Evolutionary conservation across 2,329 filamentous ascomycete genomes (phyloP), one percentile per base, ranked within the genome.

Genomic region (Cercospora sesami): DNA sequence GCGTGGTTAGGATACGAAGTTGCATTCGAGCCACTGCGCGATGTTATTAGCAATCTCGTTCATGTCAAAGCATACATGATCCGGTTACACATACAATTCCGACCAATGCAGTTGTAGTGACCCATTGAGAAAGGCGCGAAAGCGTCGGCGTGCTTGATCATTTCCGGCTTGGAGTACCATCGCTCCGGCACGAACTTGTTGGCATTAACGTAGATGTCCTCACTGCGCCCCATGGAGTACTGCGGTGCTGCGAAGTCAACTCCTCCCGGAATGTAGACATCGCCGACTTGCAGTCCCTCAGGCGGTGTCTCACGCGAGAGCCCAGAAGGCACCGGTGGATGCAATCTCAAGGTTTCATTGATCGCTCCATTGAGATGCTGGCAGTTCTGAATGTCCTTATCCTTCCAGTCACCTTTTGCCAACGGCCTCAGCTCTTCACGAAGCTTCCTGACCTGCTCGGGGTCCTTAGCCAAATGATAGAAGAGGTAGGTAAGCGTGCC

Each of bases 261-360:
- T 14, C 62, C 53, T 3, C 79, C 79, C 0, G 80, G 79, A 4
- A 81, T 76, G 65, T 73, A 78, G 1, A 71, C 72, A 16, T 75
- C 76, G n/a, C 74, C 80, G 36, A 81, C 73, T 18, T 70, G 70
- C 33, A 80, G 69, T 18, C 81, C 81, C 64, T 79, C 72, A 39
- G 76, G 42, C 16, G 80, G 79, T 2, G 80, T 82, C 23, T 75
- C 59, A 4, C 81, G 74, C 23, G 72, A 70, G 10, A 80, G 55
- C 0, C 77, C 79, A 3, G 74, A 75, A 0, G 79, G 78, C 0
- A 81, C 77, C 3, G 80, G 74, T 9, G 81, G 80, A 64, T 81
- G 75, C 4, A 83, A 73, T 16, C 81, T 76, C 14, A 83, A 71
- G 0, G 80, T 73, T 69, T 83, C 81, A 60, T 82, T 78, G 73